Base-by-base conservation (phyloP, 768 basidiomycete genomes). In the Lyophyllum decastes region DNA sequence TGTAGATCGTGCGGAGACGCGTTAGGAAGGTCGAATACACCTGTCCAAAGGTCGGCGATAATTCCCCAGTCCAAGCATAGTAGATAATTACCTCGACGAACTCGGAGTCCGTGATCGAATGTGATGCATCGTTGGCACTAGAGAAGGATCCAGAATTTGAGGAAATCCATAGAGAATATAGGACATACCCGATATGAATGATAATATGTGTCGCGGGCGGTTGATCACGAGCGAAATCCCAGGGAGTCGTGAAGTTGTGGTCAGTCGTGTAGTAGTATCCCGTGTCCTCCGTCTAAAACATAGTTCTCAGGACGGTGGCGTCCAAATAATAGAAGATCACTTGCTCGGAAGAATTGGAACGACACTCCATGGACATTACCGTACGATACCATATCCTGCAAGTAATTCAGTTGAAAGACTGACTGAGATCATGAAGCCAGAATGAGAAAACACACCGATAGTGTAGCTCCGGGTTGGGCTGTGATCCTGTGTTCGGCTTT, bases 161-260 rank as follows among this genome's bases (percentile, higher is more conserved):
- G 26, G 48, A n/a, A 19, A 21, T n/a, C 17, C 9, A 49, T 27
- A 5, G 26, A 17, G 2, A 30, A 30, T 30, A 4, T 10, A 30
- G 30, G 30, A 38, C 35, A 12, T 21, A 50, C 49, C 49, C 81
- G 49, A 85, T 82, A 62, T 84, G 81, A n/a, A 84, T 79, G 2
- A 85, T 77, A 53, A 85, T 65, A 57, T 84, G 82, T 2, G 82
- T 83, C 5, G 82, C 68, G 0, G 71, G 57, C 9, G 82, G 81
- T 2, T 66, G 61, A 59, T 87, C 83, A 2, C 74, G 70, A 3
- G 66, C 57, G 62, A 87, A 85, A 60, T 85, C 64, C 83, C 83
- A 86, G 2, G 81, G 78, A 1, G 84, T 85, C 3, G 82, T 85
- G 68, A 73, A 85, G 65, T 85, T 85, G 69, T 86, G 84, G 62